These are phyloP conservation scores for Niveomyces coronatus DNA, from an alignment of 2,329 filamentous ascomycete species.

Conservation along the genomic window DNA sequence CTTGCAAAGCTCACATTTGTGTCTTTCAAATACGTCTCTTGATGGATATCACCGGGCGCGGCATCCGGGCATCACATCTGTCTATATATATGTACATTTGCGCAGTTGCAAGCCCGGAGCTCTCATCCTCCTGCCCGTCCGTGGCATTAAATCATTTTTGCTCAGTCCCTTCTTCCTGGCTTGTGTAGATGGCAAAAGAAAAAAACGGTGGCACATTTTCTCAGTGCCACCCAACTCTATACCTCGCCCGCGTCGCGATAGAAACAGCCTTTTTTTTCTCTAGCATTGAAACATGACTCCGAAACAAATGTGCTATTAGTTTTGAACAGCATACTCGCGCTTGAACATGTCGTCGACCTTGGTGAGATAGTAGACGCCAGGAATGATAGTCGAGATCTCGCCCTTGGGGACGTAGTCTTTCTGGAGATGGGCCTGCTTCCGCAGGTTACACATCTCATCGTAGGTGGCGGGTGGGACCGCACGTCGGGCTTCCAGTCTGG, in stretches of 20 bases:
- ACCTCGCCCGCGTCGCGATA: too few relatives aligned
- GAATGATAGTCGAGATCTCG: slow-evolving; percentile 51
- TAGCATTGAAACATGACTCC: too few relatives aligned
- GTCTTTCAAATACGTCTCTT: not conserved
- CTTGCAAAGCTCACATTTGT: too few relatives aligned
- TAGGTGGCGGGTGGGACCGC: slow-evolving; percentile 62
- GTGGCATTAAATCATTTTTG: slow-evolving; percentile 3
- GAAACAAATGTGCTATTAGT: slow-evolving; percentile 32
- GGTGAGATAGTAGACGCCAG: slow-evolving; percentile 68
- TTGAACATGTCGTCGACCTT: slow-evolving; percentile 81
- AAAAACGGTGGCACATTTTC: not conserved
- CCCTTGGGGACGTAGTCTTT: slow-evolving; percentile 67
- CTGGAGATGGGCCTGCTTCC: slow-evolving; percentile 74
- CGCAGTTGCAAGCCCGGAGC: slow-evolving; percentile 1
- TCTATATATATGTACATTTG: slow-evolving; percentile 8
- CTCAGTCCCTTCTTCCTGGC: slow-evolving; percentile 1
- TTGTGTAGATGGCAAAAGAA: slow-evolving; percentile 6
- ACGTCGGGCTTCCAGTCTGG: slow-evolving; percentile 54
- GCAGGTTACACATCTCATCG: slow-evolving; percentile 71
- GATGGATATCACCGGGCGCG: slow-evolving; percentile 1
- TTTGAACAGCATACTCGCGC: slow-evolving; percentile 67
- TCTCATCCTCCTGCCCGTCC: not conserved
- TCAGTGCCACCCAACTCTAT: not conserved
- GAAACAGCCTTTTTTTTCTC: too few relatives aligned
- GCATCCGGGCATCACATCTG: not conserved